Base-by-base conservation (phyloP, 2,329 filamentous ascomycete species). In the Ophiosphaerella narmari region DNA sequence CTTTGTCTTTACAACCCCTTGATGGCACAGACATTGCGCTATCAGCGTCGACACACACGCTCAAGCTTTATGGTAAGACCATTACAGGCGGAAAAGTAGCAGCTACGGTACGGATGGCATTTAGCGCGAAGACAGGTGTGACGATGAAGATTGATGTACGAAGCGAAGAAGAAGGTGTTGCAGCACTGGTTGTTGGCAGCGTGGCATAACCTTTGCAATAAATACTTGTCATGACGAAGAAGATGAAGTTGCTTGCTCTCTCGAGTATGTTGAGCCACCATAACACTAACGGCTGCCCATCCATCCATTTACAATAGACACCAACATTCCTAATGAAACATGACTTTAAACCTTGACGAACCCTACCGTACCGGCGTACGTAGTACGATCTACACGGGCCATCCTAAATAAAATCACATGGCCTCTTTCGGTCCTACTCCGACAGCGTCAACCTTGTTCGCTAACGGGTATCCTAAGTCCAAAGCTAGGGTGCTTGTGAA, bases 41-140 rank as follows among this genome's bases (percentile, higher is more conserved):
- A 62, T 95, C 87, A 69, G 88, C 88, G 67, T 92, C 87, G 52
- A 97, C 92, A 55, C 94, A 99, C 75, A 92, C 91, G 4, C 86
- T 99, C 71, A 97, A 96, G 78, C 81, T 99, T 32, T 89, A 97
- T 73, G 94, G 94, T 71, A 97, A 97, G 85, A 96, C 91, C 37
- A 87, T 97, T 55, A 86, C 84, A 31, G 94, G 93, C 32, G 94
- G 94, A 60, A 88, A 88, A 67, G 93, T 99, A 13, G 90, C 92
- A 48, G 89, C 89, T 53, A 87, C 85, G 59, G 86, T 97, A 58
- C 85, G 91, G 75, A 96, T 99, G 92, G 94, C 92, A 1, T 97
- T 86, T 77, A 95, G 90, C 54, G 86, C 89, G 66, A 96, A 95
- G 82, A 88, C 87, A 42, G 94, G 94, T 44, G 91, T 97, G 23